Evolutionary conservation across 352 stramenopile species (phyloP), one percentile per base, ranked within the genome.

Genomic region (Blastocystis sp.): DNA sequence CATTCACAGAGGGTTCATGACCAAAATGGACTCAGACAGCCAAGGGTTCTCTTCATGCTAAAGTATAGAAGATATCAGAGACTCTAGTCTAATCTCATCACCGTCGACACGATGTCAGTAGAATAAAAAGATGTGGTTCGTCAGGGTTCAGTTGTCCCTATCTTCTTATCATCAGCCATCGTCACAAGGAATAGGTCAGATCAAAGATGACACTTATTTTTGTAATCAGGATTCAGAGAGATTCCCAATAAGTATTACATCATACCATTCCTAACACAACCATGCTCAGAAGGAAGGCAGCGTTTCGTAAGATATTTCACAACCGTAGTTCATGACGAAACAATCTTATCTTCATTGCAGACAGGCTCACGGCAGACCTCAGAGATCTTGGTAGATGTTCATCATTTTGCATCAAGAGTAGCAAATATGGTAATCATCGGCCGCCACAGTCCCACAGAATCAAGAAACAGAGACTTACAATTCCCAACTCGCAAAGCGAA

Each of bases 191-290:
- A 81, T 81, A 11, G 17, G 45, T 88, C 78, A 88, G 78, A 76
- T 76, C 78, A 88, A 88, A 79, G 78, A 88, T 88, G 78, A 88
- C 78, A 88, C 78, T 84, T 69, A 79, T 88, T 77, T 45, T 76
- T 88, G 64, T 88, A 74, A 62, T 88, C 78, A 88, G 78, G 78
- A 71, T 77, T 88, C 78, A 88, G 62, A 88, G 78, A 88, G 78
- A 88, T 88, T 88, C 78, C 78, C 78, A 88, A 79, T 88, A 77
- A 79, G 64, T 76, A 69, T 65, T 88, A 66, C 78, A 88, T 88
- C 62, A 69, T 45, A 17, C 62, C 40, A 69, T 69, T 45, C 14
- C 40, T 4, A 88, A 28, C 40, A 53, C 53, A 34, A 11, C 38
- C 79, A 53, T 19, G 43, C 70, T 80, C 52, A 80, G 70, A 80